Percentiles rank a stretch among this genome's conserved stretches.
Evolutionary conservation across 1,139 yeast genomes (phyloP).

Genomic region (Geotrichum siamense): DNA sequence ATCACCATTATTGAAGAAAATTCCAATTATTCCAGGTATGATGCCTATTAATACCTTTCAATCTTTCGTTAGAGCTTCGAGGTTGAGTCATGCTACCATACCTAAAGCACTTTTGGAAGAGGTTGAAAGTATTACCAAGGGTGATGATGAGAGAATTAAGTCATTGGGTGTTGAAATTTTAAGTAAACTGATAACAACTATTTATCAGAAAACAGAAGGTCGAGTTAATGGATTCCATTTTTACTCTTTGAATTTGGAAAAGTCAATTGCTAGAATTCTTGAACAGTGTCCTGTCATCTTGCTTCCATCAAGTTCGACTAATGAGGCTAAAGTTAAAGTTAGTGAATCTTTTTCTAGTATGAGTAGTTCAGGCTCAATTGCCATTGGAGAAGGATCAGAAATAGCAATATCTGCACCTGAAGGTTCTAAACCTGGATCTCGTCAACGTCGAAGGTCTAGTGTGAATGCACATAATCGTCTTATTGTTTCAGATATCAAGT

Average conservation of each 20-base stretch:
- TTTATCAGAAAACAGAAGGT: constrained; percentile 47
- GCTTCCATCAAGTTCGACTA: constrained; percentile 15
- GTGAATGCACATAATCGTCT: constrained; percentile 43
- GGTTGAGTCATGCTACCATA: constrained; percentile 80
- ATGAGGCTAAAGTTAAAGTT: constrained; percentile 21
- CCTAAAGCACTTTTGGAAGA: constrained; percentile 50
- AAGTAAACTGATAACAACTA: constrained; percentile 50
- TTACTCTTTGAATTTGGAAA: constrained; percentile 83
- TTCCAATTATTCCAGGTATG: constrained; percentile 79
- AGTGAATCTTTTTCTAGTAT: constrained; percentile 11
- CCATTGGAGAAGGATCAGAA: constrained; percentile 25
- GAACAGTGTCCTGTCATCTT: constrained; percentile 44
- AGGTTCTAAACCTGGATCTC: constrained; percentile 25
- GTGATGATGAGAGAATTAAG: constrained; percentile 82
- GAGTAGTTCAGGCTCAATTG: constrained; percentile 28
- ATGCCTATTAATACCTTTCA: constrained; percentile 94
- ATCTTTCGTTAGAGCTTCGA: constrained; percentile 81
- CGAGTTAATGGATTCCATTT: constrained; percentile 74
- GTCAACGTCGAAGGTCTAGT: constrained; percentile 43
- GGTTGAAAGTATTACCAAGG: constrained; percentile 51
- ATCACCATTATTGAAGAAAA: constrained; percentile 40
- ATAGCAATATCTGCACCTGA: constrained; percentile 4
- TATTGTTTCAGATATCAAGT: constrained; percentile 33
- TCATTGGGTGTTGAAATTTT: constrained; percentile 72
- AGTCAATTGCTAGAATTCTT: constrained; percentile 79